Base-by-base conservation (phyloP, 768 basidiomycete species). In the Phlebiopsis gigantea region DNA sequence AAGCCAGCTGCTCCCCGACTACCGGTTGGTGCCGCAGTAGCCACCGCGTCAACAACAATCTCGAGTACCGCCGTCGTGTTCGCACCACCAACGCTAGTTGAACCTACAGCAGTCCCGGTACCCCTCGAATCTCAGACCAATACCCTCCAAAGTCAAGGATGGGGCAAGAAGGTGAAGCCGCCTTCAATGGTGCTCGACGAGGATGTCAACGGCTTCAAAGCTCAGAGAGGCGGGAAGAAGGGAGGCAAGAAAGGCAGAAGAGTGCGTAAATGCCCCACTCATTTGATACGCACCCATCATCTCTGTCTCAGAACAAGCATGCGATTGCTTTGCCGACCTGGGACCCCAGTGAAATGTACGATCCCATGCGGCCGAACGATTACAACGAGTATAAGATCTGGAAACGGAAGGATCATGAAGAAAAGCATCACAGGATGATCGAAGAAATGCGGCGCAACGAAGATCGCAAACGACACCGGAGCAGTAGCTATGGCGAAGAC, bases 121-220 rank as follows among this genome's bases (percentile, higher is more conserved):
- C 50, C 46, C 41, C 61, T 67, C 5, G 65, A 68, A 45, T 74
- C 79, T 39, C 62, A 68, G 6, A 59, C 71, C 4, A 61, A 70
- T 15, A 56, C 69, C 21, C 72, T 77, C 17, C 69, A 76, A 61
- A 65, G 71, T 48, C 81, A 84, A 61, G 84, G 85, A 62, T 92
- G 91, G 91, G 88, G 88, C 43, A 89, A 87, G 72, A 92, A 92
- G 68, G 85, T 93, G 66, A 92, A 92, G 64, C 91, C 92, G 15
- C 92, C 92, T 2, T 88, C 88, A 0, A 93, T 94, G 90, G 77
- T 93, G 21, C 79, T 94, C 9, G 91, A 93, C 58, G 92, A 93
- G 58, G 90, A 93, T 59, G 76, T 93, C 60, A 93, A 93, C 56
- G 91, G 91, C 0, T 94, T 87, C 71, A 87, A 83, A 64, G 64